phyloP scores from a whole-genome alignment of 495 filamentous ascomycete genomes.

The Niebla homalea region DNA sequence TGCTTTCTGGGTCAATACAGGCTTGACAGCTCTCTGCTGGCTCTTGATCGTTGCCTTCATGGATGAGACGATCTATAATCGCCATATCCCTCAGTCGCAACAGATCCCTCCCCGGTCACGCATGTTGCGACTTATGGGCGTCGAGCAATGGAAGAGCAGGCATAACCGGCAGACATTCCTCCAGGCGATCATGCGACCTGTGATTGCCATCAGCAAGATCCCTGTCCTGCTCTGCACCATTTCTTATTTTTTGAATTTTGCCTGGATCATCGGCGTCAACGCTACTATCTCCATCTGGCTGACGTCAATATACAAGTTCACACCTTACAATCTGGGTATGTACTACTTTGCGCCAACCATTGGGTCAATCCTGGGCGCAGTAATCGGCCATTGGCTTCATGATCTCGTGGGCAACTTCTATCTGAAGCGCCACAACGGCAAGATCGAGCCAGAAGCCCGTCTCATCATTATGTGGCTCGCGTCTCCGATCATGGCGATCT shows the following conservation, averaged over 20 bases:
- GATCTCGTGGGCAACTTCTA: slow-evolving; percentile 37
- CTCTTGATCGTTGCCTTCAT: slow-evolving; percentile 36
- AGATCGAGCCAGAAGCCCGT: slow-evolving; percentile 46
- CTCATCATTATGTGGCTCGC: slow-evolving; percentile 37
- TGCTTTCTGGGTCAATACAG: slow-evolving; percentile 41
- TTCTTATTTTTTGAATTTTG: slow-evolving; percentile 47
- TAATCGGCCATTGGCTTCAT: slow-evolving; percentile 46
- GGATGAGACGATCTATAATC: slow-evolving; percentile 50
- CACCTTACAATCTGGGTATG: slow-evolving; percentile 36
- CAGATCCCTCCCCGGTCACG: slow-evolving; percentile 31
- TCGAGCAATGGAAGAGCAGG: slow-evolving; percentile 31
- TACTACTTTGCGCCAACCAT: slow-evolving; percentile 50
- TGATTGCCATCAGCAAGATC: slow-evolving; percentile 37
- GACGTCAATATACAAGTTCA: slow-evolving; percentile 40
- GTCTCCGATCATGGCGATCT: slow-evolving; percentile 36
- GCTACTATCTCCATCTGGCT: slow-evolving; percentile 46
- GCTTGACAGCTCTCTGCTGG: slow-evolving; percentile 33
- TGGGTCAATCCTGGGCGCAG: slow-evolving; percentile 38
- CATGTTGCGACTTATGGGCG: slow-evolving; percentile 30
- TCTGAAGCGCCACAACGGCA: slow-evolving; percentile 35
- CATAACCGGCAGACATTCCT: slow-evolving; percentile 29
- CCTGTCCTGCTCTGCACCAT: slow-evolving; percentile 34
- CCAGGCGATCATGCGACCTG: slow-evolving; percentile 32
- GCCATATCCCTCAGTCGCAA: slow-evolving; percentile 30
- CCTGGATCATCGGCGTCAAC: slow-evolving; percentile 51